Base-by-base conservation (phyloP, 805 yeast species). In the Kluyveromyces nonfermentans region DNA sequence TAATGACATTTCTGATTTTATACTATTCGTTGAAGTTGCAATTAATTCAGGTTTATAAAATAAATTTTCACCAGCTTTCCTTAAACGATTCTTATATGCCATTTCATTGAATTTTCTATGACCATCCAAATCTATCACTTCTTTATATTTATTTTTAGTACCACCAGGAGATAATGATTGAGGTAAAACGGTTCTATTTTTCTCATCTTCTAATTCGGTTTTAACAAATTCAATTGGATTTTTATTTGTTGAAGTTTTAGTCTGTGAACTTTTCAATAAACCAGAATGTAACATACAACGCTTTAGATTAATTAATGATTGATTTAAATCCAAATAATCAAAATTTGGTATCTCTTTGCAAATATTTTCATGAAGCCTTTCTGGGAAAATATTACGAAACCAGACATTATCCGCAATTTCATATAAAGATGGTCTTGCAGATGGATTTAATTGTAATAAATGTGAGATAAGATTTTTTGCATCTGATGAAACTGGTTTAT, bases 131-230 rank as follows among this genome's bases (percentile, higher is more conserved):
- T 62, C 67, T n/a, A 64, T 73, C 44, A 81, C 78, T 58, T 84
- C 93, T 60, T 82, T 82, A 65, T 89, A 89, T 67, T 89, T 89
- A 63, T 74, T 80, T 59, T 80, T 84, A 37, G 96, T 87, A 58
- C 86, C 88, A 52, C 90, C 90, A 15, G 97, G 97, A 19, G 96
- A 88, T 58, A 89, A 74, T 2, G 95, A 84, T 54, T 82, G 84
- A 32, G 97, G 97, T 53, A 89, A 70, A 47, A 89, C 73, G 3
- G 85, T 64, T 53, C 70, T 75, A 38, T 83, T 80, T 54, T 74
- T 76, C 60, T 81, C 85, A 43, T 83, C 77, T 52, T 79, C 81
- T 52, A 82, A 68, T 60, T 82, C 89, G 1, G 82, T 73, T 59
- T 74, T 77, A 47, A 82, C 72, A 28, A 82, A 79, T 57, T 81